Evolutionary conservation across 108 stramenopile species (phyloP).

Genomic region (Conticribra weissflogii): DNA sequence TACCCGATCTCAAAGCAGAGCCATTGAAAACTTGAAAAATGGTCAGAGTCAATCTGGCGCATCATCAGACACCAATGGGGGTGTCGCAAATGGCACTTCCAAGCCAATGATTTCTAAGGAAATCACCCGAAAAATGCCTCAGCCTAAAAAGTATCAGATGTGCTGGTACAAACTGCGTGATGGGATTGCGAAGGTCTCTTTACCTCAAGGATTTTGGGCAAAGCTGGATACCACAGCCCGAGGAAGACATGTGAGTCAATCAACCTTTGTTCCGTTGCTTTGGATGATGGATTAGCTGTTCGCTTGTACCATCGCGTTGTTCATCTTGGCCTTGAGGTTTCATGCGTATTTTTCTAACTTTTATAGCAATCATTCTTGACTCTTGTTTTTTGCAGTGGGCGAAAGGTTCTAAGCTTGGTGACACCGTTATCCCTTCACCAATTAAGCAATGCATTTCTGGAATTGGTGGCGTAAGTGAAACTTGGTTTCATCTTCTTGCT

Average conservation of each 20-base stretch:
- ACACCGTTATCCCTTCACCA: constrained; percentile 67
- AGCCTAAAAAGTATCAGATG: constrained; percentile 48
- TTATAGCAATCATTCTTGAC: constrained; percentile 4
- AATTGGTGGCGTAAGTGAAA: constrained; percentile 69
- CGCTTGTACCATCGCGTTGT: background rate
- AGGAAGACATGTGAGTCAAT: constrained; percentile 57
- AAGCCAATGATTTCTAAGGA: constrained; percentile 13
- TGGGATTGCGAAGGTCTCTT: constrained; percentile 78
- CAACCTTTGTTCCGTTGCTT: background rate
- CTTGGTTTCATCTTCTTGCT: background rate
- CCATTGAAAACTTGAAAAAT: too few relatives aligned
- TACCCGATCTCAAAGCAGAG: background rate
- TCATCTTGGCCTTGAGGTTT: too few relatives aligned
- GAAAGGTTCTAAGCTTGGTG: constrained; percentile 74
- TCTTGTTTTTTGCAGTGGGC: constrained; percentile 55
- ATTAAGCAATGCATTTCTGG: constrained; percentile 80
- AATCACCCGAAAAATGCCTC: background rate
- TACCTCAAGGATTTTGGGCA: constrained; percentile 70
- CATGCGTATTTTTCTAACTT: background rate
- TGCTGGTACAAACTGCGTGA: constrained; percentile 51
- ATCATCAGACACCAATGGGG: too few relatives aligned
- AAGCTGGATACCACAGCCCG: constrained; percentile 70
- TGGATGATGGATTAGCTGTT: background rate
- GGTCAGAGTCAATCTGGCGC: too few relatives aligned
- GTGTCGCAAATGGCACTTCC: too few relatives aligned